Base-by-base conservation (phyloP, 805 yeast species). In the Metschnikowia shivogae region DNA sequence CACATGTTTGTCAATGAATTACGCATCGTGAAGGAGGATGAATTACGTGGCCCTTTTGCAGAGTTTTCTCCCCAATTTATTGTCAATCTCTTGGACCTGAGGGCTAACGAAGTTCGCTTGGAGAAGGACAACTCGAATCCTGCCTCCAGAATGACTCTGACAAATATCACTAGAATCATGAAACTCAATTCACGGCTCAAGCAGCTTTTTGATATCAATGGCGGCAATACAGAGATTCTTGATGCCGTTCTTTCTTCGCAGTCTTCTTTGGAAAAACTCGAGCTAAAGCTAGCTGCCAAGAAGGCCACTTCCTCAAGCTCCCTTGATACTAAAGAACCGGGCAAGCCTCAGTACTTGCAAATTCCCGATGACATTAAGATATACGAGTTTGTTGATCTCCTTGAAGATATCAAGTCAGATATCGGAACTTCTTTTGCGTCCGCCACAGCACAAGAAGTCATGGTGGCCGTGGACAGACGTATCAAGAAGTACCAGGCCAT, bases 1-100 rank as follows among this genome's bases (percentile, higher is more conserved):
- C 61, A 57, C 28, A 52, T 55, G 45, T 54, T 55, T 22, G 26
- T 42, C 6, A 36, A 43, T 5, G 60, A 56, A 34, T 34, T 56
- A 28, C 42, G 44, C 20, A 45, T 46, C 5, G 24, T 56, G 9
- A 40, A 48, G 14, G 34, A 44, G 3, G 54, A 53, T 28, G 57
- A 49, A 40, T 49, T 57, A 19, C 33, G 39, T 10, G 41, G 42
- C 5, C 42, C 50, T 2, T 55, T 47, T 31, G 22, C 47, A n/a
- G 30, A 39, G 13, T 49, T 44, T 13, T 28, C 46, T 7, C 30
- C 48, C 6, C 37, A 26, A 0, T 47, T 44, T 9, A 44, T 55
- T 7, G 12, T 52, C 11, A 19, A 11, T 10, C 44, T 46, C 9
- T 34, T 56, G 20, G 48, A 50, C 9, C 13, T 17, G 9, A 20